These are phyloP conservation scores for Myochromella boudieri DNA, from an alignment of 768 basidiomycete genomes.

Conservation along the genomic window DNA sequence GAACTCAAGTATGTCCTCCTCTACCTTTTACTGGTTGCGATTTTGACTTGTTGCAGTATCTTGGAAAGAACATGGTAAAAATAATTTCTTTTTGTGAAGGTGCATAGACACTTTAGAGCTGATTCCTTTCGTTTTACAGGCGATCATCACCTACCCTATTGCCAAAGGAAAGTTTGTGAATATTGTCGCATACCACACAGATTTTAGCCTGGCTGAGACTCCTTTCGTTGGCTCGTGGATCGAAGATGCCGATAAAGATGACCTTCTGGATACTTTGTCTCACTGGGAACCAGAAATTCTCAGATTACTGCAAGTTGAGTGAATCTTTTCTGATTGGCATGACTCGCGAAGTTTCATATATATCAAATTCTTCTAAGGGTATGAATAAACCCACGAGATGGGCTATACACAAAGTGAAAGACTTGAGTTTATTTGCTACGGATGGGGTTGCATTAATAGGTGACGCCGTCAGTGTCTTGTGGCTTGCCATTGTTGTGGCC, in stretches of 20 bases:
- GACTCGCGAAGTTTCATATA: too few relatives aligned
- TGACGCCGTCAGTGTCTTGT: constrained; percentile 38
- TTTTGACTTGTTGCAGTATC: constrained; percentile 20
- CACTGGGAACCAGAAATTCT: constrained; percentile 37
- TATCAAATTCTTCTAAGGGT: too few relatives aligned
- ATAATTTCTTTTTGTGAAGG: constrained; percentile 7
- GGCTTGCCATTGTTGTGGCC: not conserved
- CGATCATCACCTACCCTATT: constrained; percentile 39
- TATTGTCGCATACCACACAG: constrained; percentile 27
- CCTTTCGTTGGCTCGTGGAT: constrained; percentile 31
- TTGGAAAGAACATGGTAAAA: constrained; percentile 29
- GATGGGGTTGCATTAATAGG: constrained; percentile 45
- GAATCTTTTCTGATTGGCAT: not conserved
- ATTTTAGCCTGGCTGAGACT: constrained; percentile 28
- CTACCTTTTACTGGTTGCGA: not conserved
- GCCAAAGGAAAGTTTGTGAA: constrained; percentile 35
- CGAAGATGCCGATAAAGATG: constrained; percentile 26
- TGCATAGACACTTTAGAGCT: constrained; percentile 13
- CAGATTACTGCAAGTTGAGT: constrained; percentile 22
- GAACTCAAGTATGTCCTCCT: constrained; percentile 20
- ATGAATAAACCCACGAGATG: constrained; percentile 30
- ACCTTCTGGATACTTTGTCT: constrained; percentile 28
- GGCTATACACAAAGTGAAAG: constrained; percentile 41
- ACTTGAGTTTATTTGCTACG: constrained; percentile 36
- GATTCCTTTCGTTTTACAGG: constrained; percentile 24